These are phyloP conservation scores for Candida pseudocylindracea DNA, from an alignment of 1,139 yeast species.

Conservation along the genomic window DNA sequence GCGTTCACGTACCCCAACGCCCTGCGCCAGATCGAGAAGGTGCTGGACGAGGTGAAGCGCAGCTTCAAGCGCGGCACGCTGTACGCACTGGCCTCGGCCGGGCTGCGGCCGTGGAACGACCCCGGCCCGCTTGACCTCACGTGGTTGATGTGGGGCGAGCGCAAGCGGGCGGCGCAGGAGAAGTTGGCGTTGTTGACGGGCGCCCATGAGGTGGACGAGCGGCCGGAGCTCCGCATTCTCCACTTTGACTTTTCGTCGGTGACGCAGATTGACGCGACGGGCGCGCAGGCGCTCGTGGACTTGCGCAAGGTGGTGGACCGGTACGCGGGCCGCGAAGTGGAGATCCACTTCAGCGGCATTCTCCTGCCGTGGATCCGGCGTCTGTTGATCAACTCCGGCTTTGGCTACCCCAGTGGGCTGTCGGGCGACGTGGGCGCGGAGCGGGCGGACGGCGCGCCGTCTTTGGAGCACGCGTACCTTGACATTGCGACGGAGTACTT, in stretches of 20 bases:
- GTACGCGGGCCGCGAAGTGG: constrained; percentile 70
- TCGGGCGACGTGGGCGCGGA: no score
- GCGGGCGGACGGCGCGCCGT: constrained; percentile 16
- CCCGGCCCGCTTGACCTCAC: constrained; percentile 42
- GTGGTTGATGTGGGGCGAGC: constrained; percentile 11
- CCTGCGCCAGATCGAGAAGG: constrained; percentile 46
- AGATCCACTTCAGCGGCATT: constrained; percentile 75
- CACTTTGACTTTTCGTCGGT: constrained; percentile 71
- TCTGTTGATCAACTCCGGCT: constrained; percentile 54
- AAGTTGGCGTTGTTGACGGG: no score
- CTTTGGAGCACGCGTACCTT: constrained; percentile 16
- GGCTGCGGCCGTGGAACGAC: constrained; percentile 83
- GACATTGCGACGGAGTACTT: constrained; percentile 12
- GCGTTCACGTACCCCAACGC: constrained; percentile 67
- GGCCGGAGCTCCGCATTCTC: constrained; percentile 49
- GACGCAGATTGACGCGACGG: constrained; percentile 56
- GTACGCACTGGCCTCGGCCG: constrained; percentile 18
- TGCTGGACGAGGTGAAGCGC: constrained; percentile 45
- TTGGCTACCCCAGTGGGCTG: constrained; percentile 22
- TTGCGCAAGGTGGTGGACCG: constrained; percentile 47
- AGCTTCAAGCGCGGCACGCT: constrained; percentile 40
- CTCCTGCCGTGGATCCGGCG: constrained; percentile 74
- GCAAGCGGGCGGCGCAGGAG: constrained; percentile 1
- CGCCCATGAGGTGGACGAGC: constrained; percentile 2
- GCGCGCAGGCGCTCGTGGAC: constrained; percentile 60